Percentiles rank a stretch among this genome's conserved stretches.
Conservation (phyloP, 768 basidiomycete genomes). For the Amanita exitialis region DNA sequence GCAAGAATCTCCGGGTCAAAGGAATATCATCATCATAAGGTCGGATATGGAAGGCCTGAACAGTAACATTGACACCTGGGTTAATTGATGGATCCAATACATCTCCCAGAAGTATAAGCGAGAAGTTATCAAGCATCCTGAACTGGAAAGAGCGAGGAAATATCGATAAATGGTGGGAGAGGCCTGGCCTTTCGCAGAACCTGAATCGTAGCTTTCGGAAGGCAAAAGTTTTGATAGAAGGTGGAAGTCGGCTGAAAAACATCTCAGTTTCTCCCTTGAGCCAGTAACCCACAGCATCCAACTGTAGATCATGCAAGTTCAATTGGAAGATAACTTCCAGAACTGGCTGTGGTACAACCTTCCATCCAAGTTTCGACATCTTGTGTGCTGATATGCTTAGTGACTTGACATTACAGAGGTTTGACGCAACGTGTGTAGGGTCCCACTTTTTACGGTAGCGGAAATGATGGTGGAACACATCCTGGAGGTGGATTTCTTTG, state of each 20-base stretch:
- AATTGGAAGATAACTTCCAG: slow-evolving; percentile 1
- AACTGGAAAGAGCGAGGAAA: slow-evolving; percentile 1
- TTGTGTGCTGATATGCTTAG: neutral
- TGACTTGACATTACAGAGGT: neutral
- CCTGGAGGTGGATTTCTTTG: slow-evolving; percentile 1
- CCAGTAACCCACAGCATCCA: neutral
- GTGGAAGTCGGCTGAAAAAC: neutral
- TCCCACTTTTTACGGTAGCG: neutral
- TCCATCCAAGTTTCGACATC: neutral
- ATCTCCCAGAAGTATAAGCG: neutral
- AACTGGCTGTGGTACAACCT: neutral
- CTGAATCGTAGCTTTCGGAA: neutral
- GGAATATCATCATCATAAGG: neutral
- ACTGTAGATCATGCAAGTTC: slow-evolving; percentile 1
- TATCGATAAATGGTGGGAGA: neutral
- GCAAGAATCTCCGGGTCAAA: slow-evolving; percentile 1
- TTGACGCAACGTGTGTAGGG: neutral
- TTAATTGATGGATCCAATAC: slow-evolving; percentile 1
- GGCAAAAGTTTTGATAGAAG: slow-evolving; percentile 1
- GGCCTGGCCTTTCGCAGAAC: neutral
- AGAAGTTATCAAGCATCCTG: neutral
- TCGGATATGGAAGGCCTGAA: slow-evolving; percentile 2
- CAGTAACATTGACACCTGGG: neutral
- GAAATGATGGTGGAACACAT: neutral
- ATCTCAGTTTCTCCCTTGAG: neutral